Conservation (phyloP, 257 asterid genomes). For the Solanum dulcamara region DNA sequence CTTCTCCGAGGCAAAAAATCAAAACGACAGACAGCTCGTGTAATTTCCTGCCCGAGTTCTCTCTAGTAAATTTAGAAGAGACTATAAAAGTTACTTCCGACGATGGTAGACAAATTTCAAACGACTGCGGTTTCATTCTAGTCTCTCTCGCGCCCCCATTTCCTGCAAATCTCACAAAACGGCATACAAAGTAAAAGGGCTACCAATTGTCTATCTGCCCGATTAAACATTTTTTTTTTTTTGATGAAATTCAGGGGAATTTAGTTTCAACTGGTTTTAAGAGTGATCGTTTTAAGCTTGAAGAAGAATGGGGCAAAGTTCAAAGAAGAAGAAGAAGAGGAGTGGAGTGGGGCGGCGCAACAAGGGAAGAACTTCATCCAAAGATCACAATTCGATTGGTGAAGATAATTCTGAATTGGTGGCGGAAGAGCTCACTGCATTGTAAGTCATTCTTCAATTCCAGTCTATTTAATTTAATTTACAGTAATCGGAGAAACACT, state of each 20-base stretch:
- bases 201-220: not conserved
- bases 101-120: no score
- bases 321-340: constrained; percentile 77
- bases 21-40: no score
- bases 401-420: constrained; percentile 47
- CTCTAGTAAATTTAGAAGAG: no score
- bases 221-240: not conserved
- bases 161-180: not conserved
- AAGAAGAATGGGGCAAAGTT: constrained; percentile 53
- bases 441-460: constrained; percentile 27
- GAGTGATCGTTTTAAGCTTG: not conserved
- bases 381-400: constrained; percentile 49
- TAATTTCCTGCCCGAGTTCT: no score
- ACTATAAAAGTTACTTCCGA: no score
- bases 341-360: constrained; percentile 26
- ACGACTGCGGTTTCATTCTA: not conserved
- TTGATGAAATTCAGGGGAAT: not conserved
- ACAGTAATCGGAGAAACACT: not conserved
- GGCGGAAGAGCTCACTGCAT: constrained; percentile 77
- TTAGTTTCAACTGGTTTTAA: not conserved
- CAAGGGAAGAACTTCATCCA: constrained; percentile 47
- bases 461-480: not conserved
- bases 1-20: no score
- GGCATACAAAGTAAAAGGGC: not conserved
- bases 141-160: not conserved